Evolutionary conservation across 1,139 yeast species (phyloP).

Genomic region (Magnusiomyces starmeri): DNA sequence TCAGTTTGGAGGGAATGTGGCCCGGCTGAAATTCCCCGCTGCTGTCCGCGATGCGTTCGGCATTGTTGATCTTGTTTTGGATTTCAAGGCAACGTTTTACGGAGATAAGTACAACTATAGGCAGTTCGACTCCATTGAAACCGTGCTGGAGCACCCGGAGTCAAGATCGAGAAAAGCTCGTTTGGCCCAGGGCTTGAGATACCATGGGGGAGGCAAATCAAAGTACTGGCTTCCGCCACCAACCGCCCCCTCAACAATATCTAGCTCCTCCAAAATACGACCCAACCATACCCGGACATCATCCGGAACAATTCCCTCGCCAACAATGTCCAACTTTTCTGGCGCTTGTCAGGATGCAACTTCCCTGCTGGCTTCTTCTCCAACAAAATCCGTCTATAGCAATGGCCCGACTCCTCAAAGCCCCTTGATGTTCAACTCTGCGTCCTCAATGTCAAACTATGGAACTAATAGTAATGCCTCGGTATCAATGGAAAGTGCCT

Average conservation of each 20-base stretch:
- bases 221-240: conserved; percentile 72
- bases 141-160: conserved; percentile 59
- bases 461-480: background rate
- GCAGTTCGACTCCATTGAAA: conserved; percentile 75
- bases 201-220: conserved; percentile 66
- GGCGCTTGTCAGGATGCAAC: background rate
- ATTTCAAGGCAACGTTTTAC: conserved; percentile 64
- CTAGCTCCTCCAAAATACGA: background rate
- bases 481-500: background rate
- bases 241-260: conserved; percentile 8
- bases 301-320: background rate
- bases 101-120: conserved; percentile 78
- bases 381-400: background rate
- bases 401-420: too few species aligned
- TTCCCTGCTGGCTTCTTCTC: background rate
- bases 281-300: conserved; percentile 6
- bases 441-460: background rate
- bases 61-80: conserved; percentile 63
- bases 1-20: conserved; percentile 51
- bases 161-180: conserved; percentile 62
- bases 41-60: conserved; percentile 79
- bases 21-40: conserved; percentile 49
- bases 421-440: background rate
- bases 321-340: background rate
- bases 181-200: conserved; percentile 76